phyloP scores from a whole-genome alignment of 2,329 filamentous ascomycete genomes.

The Fusarium sp. region DNA sequence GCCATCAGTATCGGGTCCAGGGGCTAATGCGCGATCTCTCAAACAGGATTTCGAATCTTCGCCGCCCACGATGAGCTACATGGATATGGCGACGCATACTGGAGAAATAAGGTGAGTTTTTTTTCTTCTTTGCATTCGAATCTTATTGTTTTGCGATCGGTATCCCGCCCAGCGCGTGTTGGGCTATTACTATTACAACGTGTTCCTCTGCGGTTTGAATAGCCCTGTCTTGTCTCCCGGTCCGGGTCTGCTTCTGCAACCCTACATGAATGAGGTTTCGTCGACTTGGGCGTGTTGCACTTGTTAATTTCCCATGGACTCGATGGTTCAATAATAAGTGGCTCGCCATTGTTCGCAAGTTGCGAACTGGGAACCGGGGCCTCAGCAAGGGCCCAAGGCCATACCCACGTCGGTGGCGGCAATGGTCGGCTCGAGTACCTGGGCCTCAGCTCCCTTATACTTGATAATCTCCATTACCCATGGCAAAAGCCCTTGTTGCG shows the following conservation, averaged over 20 bases:
- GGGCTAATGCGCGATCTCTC: slow-evolving; percentile 45
- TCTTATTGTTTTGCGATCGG: neutral
- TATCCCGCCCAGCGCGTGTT: slow-evolving; percentile 6
- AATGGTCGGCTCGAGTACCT: slow-evolving; percentile 16
- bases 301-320: slow-evolving; percentile 7
- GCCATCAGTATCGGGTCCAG: slow-evolving; percentile 19
- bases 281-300: slow-evolving; percentile 8
- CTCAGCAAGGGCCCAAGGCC: slow-evolving; percentile 12
- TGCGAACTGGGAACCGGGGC: slow-evolving; percentile 34
- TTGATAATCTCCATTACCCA: slow-evolving; percentile 5
- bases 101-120: slow-evolving; percentile 70
- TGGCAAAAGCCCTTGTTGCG: slow-evolving; percentile 2
- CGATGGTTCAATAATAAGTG: slow-evolving; percentile 20
- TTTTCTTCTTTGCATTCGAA: slow-evolving; percentile 18
- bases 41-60: slow-evolving; percentile 71
- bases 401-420: slow-evolving; percentile 36
- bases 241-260: neutral
- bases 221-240: neutral
- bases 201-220: neutral
- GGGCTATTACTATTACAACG: neutral
- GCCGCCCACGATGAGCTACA: slow-evolving; percentile 68
- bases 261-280: slow-evolving; percentile 4
- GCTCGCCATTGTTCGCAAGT: slow-evolving; percentile 36
- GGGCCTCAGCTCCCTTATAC: slow-evolving; percentile 16
- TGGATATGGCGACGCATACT: slow-evolving; percentile 65